A percentile compares a stretch with the other conserved stretches of the same genome.
These are phyloP conservation scores for Pseudogymnoascus sp. DNA, from an alignment of 2,329 filamentous ascomycete species.

Conservation along the genomic window DNA sequence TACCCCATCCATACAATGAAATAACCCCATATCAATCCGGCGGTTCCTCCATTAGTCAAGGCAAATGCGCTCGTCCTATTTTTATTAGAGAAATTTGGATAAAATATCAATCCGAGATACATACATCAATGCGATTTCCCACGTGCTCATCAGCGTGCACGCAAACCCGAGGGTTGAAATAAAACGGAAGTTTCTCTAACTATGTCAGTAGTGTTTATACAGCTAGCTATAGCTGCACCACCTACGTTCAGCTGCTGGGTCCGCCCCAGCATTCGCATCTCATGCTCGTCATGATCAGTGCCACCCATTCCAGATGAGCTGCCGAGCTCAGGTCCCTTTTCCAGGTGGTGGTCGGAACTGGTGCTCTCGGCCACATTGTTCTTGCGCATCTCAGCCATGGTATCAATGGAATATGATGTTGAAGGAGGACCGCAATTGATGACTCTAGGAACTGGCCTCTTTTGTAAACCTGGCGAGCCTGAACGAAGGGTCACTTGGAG, in stretches of 20 bases:
- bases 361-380: background rate
- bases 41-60: slow-evolving; percentile 18
- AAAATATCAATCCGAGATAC: slow-evolving; percentile 8
- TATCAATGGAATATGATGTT: background rate
- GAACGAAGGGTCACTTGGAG: background rate
- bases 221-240: background rate
- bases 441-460: background rate
- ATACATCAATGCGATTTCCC: slow-evolving; percentile 36
- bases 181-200: slow-evolving; percentile 34
- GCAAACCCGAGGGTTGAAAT: slow-evolving; percentile 37
- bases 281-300: slow-evolving; percentile 26
- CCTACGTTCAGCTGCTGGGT: slow-evolving; percentile 26
- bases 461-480: background rate
- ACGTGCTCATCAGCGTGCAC: slow-evolving; percentile 37
- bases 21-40: slow-evolving; percentile 36
- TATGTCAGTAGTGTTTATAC: background rate
- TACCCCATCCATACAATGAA: slow-evolving; percentile 30
- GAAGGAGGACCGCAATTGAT: background rate
- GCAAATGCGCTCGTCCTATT: slow-evolving; percentile 28
- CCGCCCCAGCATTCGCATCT: slow-evolving; percentile 30
- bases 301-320: slow-evolving; percentile 20
- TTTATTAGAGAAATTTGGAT: slow-evolving; percentile 22
- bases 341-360: background rate
- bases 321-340: slow-evolving; percentile 17
- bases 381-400: background rate